Base-by-base conservation (phyloP, 495 filamentous ascomycete genomes). In the Neurospora sp. region DNA sequence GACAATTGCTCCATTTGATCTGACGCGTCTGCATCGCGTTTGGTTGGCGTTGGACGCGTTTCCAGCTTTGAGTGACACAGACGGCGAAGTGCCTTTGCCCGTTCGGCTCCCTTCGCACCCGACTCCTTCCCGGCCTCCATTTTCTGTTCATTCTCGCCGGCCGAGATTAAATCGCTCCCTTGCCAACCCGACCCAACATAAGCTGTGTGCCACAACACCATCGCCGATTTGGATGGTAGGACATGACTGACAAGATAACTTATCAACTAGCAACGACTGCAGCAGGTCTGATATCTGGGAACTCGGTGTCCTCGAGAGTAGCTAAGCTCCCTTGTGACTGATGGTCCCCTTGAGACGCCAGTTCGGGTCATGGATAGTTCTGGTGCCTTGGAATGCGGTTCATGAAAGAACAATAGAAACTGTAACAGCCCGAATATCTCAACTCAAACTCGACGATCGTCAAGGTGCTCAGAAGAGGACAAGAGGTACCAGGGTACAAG, bases 1-100 rank as follows among this genome's bases (percentile, higher is more conserved):
- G 77, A 7, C 74, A 75, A 76, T 70, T 27, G 8, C 27, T 72
- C 70, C 61, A 69, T 77, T 75, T 72, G 74, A 68, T 27, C 66
- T 53, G 35, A n/a, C 77, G 75, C 75, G 77, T 75, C 68, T 69
- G 70, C 71, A 68, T 73, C 77, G 76, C 74, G 77, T 75, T n/a
- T 9, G 11, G 71, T 40, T 76, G 72, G 77, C 73, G 74, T 71
- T 46, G 40, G 74, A 76, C 77, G 77, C 77, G 74, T 74, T 70
- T 72, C 71, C 70, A 71, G 44, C 46, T 69, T 66, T 48, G 53
- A 44, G 27, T 41, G 59, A 39, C 72, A 70, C n/a, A 71, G 53
- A 71, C 41, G 38, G 72, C 40, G 18, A 73, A 61, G 72, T 66
- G 53, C 35, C 53, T 61, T 61, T 66, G 53, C 53, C 27, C 53